Conservation (phyloP, 192 early-diverging fungal species). For the Paraglomus brasilianum region DNA sequence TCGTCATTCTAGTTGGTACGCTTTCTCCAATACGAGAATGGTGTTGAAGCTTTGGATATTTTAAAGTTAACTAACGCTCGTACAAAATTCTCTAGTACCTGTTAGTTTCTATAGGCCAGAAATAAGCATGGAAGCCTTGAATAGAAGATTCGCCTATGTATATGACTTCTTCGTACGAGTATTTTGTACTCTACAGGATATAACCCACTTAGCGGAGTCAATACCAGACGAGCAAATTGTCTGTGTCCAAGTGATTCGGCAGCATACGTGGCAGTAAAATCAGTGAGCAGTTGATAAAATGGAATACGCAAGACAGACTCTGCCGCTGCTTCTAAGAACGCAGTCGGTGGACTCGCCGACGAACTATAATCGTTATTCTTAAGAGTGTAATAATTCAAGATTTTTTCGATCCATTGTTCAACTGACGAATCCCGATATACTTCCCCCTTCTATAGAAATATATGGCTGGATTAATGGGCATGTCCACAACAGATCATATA, state of each 20-base stretch:
- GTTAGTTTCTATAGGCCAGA: slow-evolving; percentile 28
- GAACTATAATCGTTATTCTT: neutral
- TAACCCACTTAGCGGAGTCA: slow-evolving; percentile 4
- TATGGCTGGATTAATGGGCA: slow-evolving; percentile 9
- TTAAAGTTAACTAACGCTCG: neutral
- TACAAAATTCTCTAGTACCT: slow-evolving; percentile 10
- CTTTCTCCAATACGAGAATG: slow-evolving; percentile 18
- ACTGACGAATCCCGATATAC: slow-evolving; percentile 16
- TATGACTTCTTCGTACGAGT: slow-evolving; percentile 19
- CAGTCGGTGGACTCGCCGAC: neutral
- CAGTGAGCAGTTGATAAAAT: slow-evolving; percentile 28
- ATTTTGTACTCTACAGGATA: slow-evolving; percentile 21
- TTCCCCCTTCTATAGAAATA: slow-evolving; percentile 27
- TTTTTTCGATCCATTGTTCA: slow-evolving; percentile 15
- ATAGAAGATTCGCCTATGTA: slow-evolving; percentile 1
- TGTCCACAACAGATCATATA: neutral
- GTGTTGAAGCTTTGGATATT: neutral
- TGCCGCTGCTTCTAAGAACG: neutral
- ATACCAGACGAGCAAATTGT: slow-evolving; percentile 5
- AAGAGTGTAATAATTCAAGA: slow-evolving; percentile 9
- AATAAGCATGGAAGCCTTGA: slow-evolving; percentile 4
- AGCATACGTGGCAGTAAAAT: slow-evolving; percentile 10
- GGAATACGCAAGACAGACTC: neutral
- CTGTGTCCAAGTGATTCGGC: slow-evolving; percentile 27
- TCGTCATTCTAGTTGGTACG: neutral